phyloP scores from a whole-genome alignment of 306 rosid species.

The Gastrolobium bilobum region DNA sequence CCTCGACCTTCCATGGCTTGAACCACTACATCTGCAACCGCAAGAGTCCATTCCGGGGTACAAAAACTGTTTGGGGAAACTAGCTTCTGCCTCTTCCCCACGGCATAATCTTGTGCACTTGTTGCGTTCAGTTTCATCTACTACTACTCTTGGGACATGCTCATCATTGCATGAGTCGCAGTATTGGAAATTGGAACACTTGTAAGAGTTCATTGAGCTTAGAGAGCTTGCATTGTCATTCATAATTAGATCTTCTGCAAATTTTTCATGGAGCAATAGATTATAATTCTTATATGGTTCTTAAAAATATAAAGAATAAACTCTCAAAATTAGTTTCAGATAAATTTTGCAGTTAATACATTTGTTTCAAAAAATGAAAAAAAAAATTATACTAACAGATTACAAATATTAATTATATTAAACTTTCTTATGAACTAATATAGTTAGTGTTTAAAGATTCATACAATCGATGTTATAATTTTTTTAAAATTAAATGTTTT shows the following conservation, averaged over 20 bases:
- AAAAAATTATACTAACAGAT: too few species aligned
- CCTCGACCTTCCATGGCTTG: conserved; percentile 21
- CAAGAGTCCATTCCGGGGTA: conserved; percentile 7
- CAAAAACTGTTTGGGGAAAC: conserved; percentile 23
- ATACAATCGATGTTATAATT: too few species aligned
- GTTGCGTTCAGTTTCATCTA: conserved; percentile 39
- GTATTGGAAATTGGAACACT: conserved; percentile 63
- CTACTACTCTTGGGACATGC: conserved; percentile 25
- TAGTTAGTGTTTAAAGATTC: too few species aligned
- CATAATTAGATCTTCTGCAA: conserved; percentile 54
- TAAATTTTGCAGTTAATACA: too few species aligned
- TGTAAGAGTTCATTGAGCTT: conserved; percentile 67
- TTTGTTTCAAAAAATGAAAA: too few species aligned
- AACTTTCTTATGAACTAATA: too few species aligned
- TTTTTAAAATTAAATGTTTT: too few species aligned
- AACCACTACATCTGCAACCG: conserved; percentile 30
- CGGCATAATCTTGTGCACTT: conserved; percentile 59
- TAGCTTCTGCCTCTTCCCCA: conserved; percentile 26
- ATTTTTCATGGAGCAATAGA: neutral
- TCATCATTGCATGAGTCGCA: conserved; percentile 56
- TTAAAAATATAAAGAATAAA: neutral
- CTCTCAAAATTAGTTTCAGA: neutral
- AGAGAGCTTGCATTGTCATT: conserved; percentile 71
- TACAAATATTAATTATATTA: too few species aligned
- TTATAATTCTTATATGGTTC: neutral